Conservation (phyloP, 2,329 filamentous ascomycete species). For the Tolypocladium cylindrosporum region DNA sequence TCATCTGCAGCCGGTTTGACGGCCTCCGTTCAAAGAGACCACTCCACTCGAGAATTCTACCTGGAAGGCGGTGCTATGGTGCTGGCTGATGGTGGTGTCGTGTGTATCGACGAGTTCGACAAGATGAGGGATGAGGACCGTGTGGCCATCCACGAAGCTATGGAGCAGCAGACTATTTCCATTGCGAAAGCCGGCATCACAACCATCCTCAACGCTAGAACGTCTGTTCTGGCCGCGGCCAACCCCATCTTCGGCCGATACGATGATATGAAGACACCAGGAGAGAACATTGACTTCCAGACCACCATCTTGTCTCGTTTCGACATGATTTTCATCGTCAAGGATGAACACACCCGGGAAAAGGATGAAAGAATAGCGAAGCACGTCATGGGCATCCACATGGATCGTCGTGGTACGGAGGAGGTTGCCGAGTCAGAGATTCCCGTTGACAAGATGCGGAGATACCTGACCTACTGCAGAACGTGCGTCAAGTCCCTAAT, state of each 20-base stretch:
- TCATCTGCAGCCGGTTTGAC: slow-evolving; percentile 96
- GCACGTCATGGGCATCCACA: slow-evolving; percentile 96
- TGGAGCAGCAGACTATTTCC: slow-evolving; percentile 99
- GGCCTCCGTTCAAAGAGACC: slow-evolving; percentile 89
- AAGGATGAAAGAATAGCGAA: slow-evolving; percentile 90
- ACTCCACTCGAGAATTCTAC: slow-evolving; percentile 89
- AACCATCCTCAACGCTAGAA: slow-evolving; percentile 91
- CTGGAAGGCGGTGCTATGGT: slow-evolving; percentile 98
- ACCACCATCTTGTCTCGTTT: slow-evolving; percentile 97
- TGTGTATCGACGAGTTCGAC: slow-evolving; percentile 98
- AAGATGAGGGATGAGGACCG: slow-evolving; percentile 99
- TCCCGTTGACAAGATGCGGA: slow-evolving; percentile 90
- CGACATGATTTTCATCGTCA: slow-evolving; percentile 99
- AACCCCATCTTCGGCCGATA: slow-evolving; percentile 98
- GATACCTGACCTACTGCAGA: slow-evolving; percentile 95
- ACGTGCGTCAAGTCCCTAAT: slow-evolving; percentile 47
- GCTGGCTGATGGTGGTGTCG: slow-evolving; percentile 88
- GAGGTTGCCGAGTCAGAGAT: slow-evolving; percentile 82
- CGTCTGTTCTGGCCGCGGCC: slow-evolving; percentile 87
- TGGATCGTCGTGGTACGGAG: slow-evolving; percentile 76
- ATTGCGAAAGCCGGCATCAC: slow-evolving; percentile 98
- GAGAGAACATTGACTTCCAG: slow-evolving; percentile 98
- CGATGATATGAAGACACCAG: slow-evolving; percentile 93
- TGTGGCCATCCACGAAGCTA: slow-evolving; percentile 97
- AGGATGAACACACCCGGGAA: slow-evolving; percentile 81